Conservation (phyloP, 305 asterid species). For the Euphrasia arctica region DNA sequence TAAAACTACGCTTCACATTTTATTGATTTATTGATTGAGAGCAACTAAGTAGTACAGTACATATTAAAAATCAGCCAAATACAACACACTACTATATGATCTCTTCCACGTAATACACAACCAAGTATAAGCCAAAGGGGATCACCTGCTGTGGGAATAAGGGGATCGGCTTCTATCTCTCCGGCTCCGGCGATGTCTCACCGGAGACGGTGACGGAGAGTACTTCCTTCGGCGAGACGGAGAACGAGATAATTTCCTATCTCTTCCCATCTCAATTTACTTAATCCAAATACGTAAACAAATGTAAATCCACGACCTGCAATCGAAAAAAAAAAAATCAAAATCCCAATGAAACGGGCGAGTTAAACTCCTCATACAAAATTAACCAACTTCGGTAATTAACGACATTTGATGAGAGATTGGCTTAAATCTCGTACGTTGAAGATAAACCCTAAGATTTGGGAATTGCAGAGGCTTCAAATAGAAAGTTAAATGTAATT, state of each 20-base stretch:
- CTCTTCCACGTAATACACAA: slow-evolving; percentile 23
- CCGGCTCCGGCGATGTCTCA: slow-evolving; percentile 75
- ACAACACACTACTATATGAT: background rate
- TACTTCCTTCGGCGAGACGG: slow-evolving; percentile 73
- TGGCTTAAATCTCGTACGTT: slow-evolving; percentile 16
- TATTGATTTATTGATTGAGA: background rate
- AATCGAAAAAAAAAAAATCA: slow-evolving; percentile 3
- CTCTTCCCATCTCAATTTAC: slow-evolving; percentile 59
- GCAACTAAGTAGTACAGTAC: background rate
- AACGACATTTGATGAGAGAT: slow-evolving; percentile 19
- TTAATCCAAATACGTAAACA: slow-evolving; percentile 12
- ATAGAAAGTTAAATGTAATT: too few relatives aligned
- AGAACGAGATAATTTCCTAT: slow-evolving; percentile 72
- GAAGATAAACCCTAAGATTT: slow-evolving; percentile 36
- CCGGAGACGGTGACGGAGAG: slow-evolving; percentile 84
- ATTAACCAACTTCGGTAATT: background rate
- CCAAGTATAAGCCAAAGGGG: slow-evolving; percentile 57
- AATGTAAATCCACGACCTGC: slow-evolving; percentile 24
- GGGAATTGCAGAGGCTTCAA: slow-evolving; percentile 8
- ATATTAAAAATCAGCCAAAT: background rate
- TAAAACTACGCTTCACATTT: background rate
- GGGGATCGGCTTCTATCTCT: slow-evolving; percentile 91
- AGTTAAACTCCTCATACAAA: background rate
- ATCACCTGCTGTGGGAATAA: slow-evolving; percentile 87
- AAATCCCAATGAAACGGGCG: background rate